A percentile compares a stretch with the other conserved stretches of the same genome.
These are phyloP conservation scores for Globisporangium nunn DNA, from an alignment of 352 stramenopile genomes.

Conservation along the genomic window DNA sequence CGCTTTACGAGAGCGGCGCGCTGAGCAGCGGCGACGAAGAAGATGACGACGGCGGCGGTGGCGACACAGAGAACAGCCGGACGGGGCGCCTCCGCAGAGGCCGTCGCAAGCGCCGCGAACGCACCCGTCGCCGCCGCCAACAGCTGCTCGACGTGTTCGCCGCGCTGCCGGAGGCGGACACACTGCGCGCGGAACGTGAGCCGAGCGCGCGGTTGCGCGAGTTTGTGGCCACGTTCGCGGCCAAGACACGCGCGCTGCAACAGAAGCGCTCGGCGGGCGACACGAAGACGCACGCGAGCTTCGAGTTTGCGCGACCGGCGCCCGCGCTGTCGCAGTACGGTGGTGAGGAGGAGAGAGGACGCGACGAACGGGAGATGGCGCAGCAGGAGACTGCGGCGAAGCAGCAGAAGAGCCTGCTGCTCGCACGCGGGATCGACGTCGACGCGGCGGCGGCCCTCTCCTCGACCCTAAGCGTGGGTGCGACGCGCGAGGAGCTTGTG, in stretches of 20 bases:
- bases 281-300: slow-evolving; percentile 47
- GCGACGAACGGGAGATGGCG: slow-evolving; percentile 5
- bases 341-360: neutral
- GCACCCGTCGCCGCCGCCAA: slow-evolving; percentile 18
- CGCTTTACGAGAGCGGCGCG: slow-evolving; percentile 35
- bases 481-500: slow-evolving; percentile 36
- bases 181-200: slow-evolving; percentile 29
- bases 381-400: slow-evolving; percentile 1
- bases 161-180: slow-evolving; percentile 31
- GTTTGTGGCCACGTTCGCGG: slow-evolving; percentile 46
- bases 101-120: slow-evolving; percentile 15
- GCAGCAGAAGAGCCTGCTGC: slow-evolving; percentile 11
- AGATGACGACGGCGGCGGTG: slow-evolving; percentile 10
- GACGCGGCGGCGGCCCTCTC: neutral
- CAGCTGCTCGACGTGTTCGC: slow-evolving; percentile 21
- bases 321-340: neutral
- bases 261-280: slow-evolving; percentile 54
- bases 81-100: slow-evolving; percentile 6
- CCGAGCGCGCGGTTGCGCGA: slow-evolving; percentile 37
- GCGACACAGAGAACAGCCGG: slow-evolving; percentile 1
- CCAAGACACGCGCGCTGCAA: slow-evolving; percentile 36
- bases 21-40: slow-evolving; percentile 14
- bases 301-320: slow-evolving; percentile 49
- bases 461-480: neutral
- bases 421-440: slow-evolving; percentile 5